phyloP scores from a whole-genome alignment of 306 rosid genomes.

The Quercus cerris region DNA sequence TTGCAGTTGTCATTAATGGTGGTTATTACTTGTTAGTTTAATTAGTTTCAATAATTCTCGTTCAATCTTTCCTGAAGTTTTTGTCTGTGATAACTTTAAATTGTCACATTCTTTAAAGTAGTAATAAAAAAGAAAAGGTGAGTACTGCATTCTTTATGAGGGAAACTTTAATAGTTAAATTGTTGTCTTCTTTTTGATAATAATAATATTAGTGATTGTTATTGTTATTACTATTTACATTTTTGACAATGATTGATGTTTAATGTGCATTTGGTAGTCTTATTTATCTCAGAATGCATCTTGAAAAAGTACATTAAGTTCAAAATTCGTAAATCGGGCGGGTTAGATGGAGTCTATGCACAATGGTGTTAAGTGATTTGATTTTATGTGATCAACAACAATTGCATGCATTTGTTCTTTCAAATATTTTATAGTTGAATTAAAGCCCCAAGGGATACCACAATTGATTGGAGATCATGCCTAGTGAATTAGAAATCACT shows the following conservation, averaged over 20 bases:
- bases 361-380: conserved; percentile 7
- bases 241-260: conserved; percentile 14
- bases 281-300: not conserved
- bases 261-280: not conserved
- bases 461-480: no score
- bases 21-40: not conserved
- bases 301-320: not conserved
- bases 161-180: conserved; percentile 17
- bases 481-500: no score
- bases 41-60: not conserved
- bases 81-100: conserved; percentile 6
- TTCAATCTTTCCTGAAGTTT: not conserved
- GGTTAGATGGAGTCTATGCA: not conserved
- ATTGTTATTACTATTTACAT: not conserved
- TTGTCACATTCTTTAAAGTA: not conserved
- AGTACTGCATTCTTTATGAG: no score
- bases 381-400: not conserved
- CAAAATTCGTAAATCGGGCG: not conserved
- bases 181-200: conserved; percentile 12
- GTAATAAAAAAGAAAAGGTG: no score
- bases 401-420: conserved; percentile 14
- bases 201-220: conserved; percentile 9
- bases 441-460: no score
- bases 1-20: conserved; percentile 19
- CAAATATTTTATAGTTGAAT: not conserved